Evolutionary conservation across 306 rosid genomes (phyloP).

Genomic region (Cotoneaster glaucophyllus): DNA sequence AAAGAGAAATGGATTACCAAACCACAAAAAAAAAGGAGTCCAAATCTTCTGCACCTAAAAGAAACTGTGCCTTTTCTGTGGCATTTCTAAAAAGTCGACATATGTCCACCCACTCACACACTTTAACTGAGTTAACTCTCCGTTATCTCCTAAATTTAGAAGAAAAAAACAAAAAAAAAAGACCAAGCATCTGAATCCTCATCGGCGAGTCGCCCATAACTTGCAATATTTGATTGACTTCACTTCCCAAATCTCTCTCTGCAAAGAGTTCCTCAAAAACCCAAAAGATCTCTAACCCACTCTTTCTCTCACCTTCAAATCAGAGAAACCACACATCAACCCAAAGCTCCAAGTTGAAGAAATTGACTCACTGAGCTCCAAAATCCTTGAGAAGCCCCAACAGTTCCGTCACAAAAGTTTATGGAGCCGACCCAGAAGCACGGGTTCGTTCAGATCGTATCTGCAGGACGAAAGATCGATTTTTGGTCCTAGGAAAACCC

Average conservation of each 20-base stretch:
- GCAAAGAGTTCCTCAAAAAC: conserved; percentile 38
- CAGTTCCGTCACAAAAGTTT: conserved; percentile 17
- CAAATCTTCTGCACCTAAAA: too few relatives aligned
- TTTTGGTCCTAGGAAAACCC: not conserved
- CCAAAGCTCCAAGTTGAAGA: conserved; percentile 16
- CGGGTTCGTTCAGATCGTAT: conserved; percentile 7
- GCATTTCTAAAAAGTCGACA: too few relatives aligned
- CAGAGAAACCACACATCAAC: conserved; percentile 34
- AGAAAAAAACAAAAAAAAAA: too few relatives aligned
- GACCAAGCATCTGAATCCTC: too few relatives aligned
- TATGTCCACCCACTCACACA: too few relatives aligned
- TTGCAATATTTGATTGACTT: too few relatives aligned
- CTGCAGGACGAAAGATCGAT: not conserved
- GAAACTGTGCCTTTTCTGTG: fast-evolving
- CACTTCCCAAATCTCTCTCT: not conserved
- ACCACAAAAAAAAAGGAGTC: too few relatives aligned
- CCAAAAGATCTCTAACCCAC: not conserved
- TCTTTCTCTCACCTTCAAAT: conserved; percentile 4
- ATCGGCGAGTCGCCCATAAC: too few relatives aligned
- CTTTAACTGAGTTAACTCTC: too few relatives aligned
- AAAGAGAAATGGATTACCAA: too few relatives aligned
- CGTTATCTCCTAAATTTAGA: too few relatives aligned
- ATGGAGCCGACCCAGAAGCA: conserved; percentile 8
- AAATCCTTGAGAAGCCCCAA: conserved; percentile 53
- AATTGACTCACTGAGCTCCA: conserved; percentile 18